Evolutionary conservation across 441 rosid species (phyloP), one percentile per base, ranked within the genome.

Genomic region (Populus tomentosa): DNA sequence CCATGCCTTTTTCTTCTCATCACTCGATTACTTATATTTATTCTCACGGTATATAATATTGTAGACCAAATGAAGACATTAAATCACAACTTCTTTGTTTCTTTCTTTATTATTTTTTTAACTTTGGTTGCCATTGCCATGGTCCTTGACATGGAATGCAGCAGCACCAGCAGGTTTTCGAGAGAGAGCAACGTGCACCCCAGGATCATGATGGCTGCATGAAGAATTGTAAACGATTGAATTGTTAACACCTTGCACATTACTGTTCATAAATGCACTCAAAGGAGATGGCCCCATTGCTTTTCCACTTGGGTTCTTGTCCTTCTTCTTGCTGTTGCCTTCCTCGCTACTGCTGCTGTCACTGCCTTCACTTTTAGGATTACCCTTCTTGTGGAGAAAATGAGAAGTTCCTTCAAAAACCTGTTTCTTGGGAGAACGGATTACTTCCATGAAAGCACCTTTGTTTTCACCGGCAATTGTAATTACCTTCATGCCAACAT

Each of bases 381-480:
- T 71, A 13, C 35, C 81, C 78, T 65, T 79, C 78, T 75, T 32
- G 67, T 82, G 80, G 62, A 83, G 85, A 50, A 62, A 50, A 67
- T 77, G 74, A 63, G 85, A 63, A 30, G 46, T 76, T 14, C 88
- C 89, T 26, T 74, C 78, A 24, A 77, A 83, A 5, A 42, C 72
- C 2, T 79, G 53, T 64, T 77, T 85, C 36, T 76, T 68, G 10
- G 92, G 88, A 63, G 92, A 83, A 4, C 74, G 81, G 69, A 81
- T 76, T 13, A 94, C 79, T 82, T 90, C 93, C 98, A 94, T 94
- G 59, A 78, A 63, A 32, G 98, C 98, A 14, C 98, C 98, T 83
- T 82, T 90, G 88, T 94, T 94, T 67, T 93, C 92, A 10, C 97
- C 95, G n/a, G 98, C 88, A 69, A 94, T 83, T 70, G 93, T 92